phyloP scores from a whole-genome alignment of 2,329 filamentous ascomycete species.

The Cryphonectria radicalis region DNA sequence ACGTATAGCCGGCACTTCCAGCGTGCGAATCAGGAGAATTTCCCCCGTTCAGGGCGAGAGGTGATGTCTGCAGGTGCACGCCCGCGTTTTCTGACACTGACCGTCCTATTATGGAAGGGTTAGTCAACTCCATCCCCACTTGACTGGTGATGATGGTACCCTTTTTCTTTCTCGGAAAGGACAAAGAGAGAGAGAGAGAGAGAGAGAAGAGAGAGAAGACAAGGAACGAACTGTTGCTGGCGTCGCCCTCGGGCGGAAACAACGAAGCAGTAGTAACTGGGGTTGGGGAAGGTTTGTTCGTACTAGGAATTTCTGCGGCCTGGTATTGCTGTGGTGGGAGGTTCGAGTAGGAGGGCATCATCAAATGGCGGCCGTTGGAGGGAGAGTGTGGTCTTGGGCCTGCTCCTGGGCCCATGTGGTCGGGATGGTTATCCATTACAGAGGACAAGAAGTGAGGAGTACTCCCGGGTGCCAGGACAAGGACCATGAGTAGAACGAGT shows the following conservation, averaged over 20 bases:
- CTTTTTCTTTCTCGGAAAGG: constrained; percentile 31
- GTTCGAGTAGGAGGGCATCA: constrained; percentile 44
- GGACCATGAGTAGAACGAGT: constrained; percentile 11
- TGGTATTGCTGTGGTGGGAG: constrained; percentile 47
- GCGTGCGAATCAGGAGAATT: constrained; percentile 28
- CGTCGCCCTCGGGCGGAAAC: constrained; percentile 47
- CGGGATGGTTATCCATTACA: constrained; percentile 29
- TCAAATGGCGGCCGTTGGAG: constrained; percentile 24
- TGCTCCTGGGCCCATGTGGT: constrained; percentile 27
- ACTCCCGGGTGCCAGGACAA: constrained; percentile 11
- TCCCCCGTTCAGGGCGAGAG: constrained; percentile 26
- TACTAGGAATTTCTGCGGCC: constrained; percentile 57
- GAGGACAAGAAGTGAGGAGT: constrained; percentile 9
- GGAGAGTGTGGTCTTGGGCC: constrained; percentile 25
- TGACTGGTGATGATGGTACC: neutral
- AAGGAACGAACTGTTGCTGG: constrained; percentile 39
- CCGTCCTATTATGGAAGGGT: constrained; percentile 23
- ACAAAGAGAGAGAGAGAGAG: constrained; percentile 37
- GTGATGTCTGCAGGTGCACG: constrained; percentile 28
- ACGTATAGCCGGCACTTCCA: constrained; percentile 29
- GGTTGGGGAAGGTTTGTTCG: constrained; percentile 41
- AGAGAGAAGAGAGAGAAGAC: constrained; percentile 15
- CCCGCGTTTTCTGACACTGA: constrained; percentile 27
- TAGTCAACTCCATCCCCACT: constrained; percentile 11
- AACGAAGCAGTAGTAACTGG: constrained; percentile 43